Evolutionary conservation across 768 basidiomycete genomes (phyloP).

Genomic region (Leccinum aurantiacum): DNA sequence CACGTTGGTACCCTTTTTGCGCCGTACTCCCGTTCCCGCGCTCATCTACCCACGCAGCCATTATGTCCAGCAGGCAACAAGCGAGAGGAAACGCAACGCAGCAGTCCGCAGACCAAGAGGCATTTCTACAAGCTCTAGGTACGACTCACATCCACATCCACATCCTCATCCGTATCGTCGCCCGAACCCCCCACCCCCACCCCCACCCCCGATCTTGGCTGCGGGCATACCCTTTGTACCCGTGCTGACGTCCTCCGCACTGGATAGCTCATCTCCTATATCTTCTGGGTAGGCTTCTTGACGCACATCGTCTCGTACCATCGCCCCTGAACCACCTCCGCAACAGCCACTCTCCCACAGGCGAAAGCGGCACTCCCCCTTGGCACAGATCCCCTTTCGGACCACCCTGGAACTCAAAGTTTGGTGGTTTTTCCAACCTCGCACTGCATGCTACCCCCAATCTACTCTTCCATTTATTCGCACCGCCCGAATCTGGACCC

Average conservation of each 20-base stretch:
- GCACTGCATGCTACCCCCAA: constrained; percentile 63
- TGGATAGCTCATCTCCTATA: constrained; percentile 28
- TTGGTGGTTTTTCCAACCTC: constrained; percentile 45
- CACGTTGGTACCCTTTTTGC: constrained; percentile 61
- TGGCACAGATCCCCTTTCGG: constrained; percentile 29
- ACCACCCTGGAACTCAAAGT: constrained; percentile 32
- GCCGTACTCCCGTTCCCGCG: constrained; percentile 19
- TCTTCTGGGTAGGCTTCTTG: constrained; percentile 43
- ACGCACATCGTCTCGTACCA: constrained; percentile 22
- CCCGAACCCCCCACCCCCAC: background rate
- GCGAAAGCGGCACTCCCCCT: constrained; percentile 26
- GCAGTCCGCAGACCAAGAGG: constrained; percentile 66
- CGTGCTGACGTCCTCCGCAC: constrained; percentile 25
- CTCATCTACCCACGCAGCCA: constrained; percentile 47
- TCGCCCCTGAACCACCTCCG: constrained; percentile 28
- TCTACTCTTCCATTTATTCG: constrained; percentile 70
- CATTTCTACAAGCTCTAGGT: constrained; percentile 52
- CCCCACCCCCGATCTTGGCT: constrained; percentile 15
- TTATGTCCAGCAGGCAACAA: constrained; percentile 80
- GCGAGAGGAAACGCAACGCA: constrained; percentile 73
- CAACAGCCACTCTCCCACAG: constrained; percentile 31
- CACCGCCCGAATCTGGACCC: constrained; percentile 64
- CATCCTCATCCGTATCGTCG: background rate
- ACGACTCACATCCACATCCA: constrained; percentile 4
- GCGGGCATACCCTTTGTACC: constrained; percentile 27